A percentile compares a stretch with the other conserved stretches of the same genome.
Conservation (phyloP, 2,329 filamentous ascomycete genomes). For the Coniochaeta sp. region DNA sequence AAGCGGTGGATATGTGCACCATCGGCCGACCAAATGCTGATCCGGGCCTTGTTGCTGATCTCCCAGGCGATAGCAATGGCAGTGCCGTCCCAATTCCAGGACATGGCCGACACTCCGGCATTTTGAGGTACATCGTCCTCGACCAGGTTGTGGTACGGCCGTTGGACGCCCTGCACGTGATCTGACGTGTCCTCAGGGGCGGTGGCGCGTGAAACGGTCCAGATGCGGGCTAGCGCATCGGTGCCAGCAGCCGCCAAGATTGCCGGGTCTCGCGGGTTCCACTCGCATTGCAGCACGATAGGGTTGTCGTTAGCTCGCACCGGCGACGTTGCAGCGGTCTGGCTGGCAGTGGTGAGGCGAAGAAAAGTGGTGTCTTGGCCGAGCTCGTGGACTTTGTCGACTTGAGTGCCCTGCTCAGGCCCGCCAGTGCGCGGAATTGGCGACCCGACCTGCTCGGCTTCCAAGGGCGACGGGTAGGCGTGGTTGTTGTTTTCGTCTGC, state of each 20-base stretch:
- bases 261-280: slow-evolving; percentile 57
- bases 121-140: slow-evolving; percentile 44
- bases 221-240: slow-evolving; percentile 63
- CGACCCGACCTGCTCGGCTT: slow-evolving; percentile 47
- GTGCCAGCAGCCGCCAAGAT: slow-evolving; percentile 61
- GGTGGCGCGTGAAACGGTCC: slow-evolving; percentile 53
- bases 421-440: slow-evolving; percentile 51
- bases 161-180: slow-evolving; percentile 36
- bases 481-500: slow-evolving; percentile 32
- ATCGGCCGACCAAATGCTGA: slow-evolving; percentile 49
- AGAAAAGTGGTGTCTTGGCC: slow-evolving; percentile 54
- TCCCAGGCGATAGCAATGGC: slow-evolving; percentile 53
- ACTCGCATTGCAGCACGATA: slow-evolving; percentile 61
- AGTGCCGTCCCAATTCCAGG: slow-evolving; percentile 52
- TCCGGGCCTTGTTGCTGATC: slow-evolving; percentile 40
- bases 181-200: slow-evolving; percentile 33
- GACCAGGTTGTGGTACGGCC: slow-evolving; percentile 39
- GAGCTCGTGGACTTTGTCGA: slow-evolving; percentile 57
- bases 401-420: slow-evolving; percentile 56
- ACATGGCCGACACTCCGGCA: slow-evolving; percentile 50
- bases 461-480: slow-evolving; percentile 58
- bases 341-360: slow-evolving; percentile 37
- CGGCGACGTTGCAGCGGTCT: slow-evolving; percentile 24
- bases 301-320: slow-evolving; percentile 41
- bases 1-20: slow-evolving; percentile 45